Evolutionary conservation across 352 stramenopile species (phyloP).

Genomic region (Thraustochytrium sp.): DNA sequence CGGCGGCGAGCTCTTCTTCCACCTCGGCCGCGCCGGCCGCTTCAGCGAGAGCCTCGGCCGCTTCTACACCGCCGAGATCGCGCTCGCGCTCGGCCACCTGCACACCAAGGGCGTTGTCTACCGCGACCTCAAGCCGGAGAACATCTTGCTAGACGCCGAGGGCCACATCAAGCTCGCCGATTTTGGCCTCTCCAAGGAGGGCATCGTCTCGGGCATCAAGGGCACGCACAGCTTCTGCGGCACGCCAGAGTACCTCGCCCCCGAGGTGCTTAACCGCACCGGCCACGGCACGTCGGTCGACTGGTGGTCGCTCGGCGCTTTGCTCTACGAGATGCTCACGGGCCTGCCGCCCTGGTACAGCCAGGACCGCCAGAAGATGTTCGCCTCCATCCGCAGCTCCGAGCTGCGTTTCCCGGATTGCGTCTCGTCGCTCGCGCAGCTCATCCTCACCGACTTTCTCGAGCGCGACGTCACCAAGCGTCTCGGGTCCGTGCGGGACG

Average conservation of each 20-base stretch:
- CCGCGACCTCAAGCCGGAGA: conserved; percentile 81
- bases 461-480: conserved; percentile 74
- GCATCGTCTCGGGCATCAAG: conserved; percentile 82
- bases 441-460: conserved; percentile 48
- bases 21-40: conserved; percentile 80
- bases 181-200: conserved; percentile 79
- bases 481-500: conserved; percentile 78
- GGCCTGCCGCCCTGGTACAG: conserved; percentile 89
- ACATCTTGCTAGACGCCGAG: conserved; percentile 74
- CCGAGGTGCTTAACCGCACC: conserved; percentile 93
- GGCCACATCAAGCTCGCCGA: conserved; percentile 77
- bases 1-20: conserved; percentile 89
- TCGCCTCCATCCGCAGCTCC: conserved; percentile 92
- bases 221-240: conserved; percentile 94
- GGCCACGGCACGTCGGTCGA: conserved; percentile 94
- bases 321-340: conserved; percentile 89
- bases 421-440: conserved; percentile 55
- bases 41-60: conserved; percentile 84
- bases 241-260: conserved; percentile 97
- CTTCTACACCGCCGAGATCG: conserved; percentile 89
- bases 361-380: conserved; percentile 88
- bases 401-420: conserved; percentile 83
- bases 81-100: conserved; percentile 49
- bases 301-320: conserved; percentile 86
- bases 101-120: conserved; percentile 57